Evolutionary conservation across 768 basidiomycete species (phyloP).

Genomic region (Amanita molliuscula): DNA sequence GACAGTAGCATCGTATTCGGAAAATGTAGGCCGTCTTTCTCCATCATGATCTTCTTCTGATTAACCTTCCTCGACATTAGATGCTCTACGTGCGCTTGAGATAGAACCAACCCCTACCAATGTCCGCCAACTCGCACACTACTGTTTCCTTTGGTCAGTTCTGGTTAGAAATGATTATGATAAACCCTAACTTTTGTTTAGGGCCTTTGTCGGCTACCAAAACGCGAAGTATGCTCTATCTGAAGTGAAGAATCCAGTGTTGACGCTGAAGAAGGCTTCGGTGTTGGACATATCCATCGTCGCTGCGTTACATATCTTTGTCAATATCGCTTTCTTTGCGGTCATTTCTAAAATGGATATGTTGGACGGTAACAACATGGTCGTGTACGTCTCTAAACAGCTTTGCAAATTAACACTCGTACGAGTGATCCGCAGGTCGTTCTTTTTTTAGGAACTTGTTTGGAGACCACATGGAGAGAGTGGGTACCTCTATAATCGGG

Average conservation of each 20-base stretch:
- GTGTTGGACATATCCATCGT: constrained; percentile 55
- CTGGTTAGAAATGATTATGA: background rate
- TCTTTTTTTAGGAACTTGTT: constrained; percentile 72
- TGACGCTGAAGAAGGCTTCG: constrained; percentile 61
- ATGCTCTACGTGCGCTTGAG: constrained; percentile 45
- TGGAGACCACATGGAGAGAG: constrained; percentile 50
- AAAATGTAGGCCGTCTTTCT: constrained; percentile 41
- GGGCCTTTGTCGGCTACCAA: constrained; percentile 66
- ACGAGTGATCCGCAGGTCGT: constrained; percentile 28
- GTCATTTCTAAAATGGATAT: constrained; percentile 67
- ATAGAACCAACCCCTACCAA: constrained; percentile 32
- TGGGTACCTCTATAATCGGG: constrained; percentile 15
- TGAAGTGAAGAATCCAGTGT: constrained; percentile 59
- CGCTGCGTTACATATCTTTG: constrained; percentile 48
- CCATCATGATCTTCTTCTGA: too few relatives aligned
- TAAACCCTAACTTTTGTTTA: constrained; percentile 13
- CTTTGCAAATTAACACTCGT: background rate
- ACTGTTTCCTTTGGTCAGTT: constrained; percentile 47
- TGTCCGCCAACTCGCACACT: constrained; percentile 42
- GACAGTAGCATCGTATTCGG: constrained; percentile 59
- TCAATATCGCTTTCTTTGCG: constrained; percentile 67
- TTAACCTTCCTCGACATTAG: constrained; percentile 23
- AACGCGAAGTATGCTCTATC: constrained; percentile 70
- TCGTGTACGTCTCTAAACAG: constrained; percentile 43
- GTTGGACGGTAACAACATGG: constrained; percentile 45